Evolutionary conservation across 2,329 filamentous ascomycete genomes (phyloP).

Genomic region (Leptodontidium sp.): DNA sequence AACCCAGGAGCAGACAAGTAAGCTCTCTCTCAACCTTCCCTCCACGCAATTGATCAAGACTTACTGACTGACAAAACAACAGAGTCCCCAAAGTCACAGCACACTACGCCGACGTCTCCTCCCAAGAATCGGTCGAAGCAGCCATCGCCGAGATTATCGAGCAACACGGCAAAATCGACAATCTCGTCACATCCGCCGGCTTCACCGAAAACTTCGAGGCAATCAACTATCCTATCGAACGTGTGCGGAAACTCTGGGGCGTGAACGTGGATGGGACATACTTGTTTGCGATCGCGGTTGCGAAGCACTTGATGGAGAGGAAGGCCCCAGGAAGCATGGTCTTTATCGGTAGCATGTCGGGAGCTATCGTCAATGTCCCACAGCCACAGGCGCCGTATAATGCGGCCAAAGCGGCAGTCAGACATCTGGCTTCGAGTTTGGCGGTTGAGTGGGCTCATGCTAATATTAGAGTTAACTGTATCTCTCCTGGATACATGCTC

Average conservation of each 20-base stretch:
- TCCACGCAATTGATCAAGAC: background rate
- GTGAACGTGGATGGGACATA: conserved; percentile 96
- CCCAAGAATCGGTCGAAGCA: conserved; percentile 77
- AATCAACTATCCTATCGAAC: conserved; percentile 87
- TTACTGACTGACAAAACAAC: background rate
- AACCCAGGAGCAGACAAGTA: conserved; percentile 79
- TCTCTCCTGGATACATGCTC: conserved; percentile 96
- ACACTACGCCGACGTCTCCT: conserved; percentile 88
- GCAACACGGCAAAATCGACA: conserved; percentile 84
- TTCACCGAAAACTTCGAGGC: conserved; percentile 97
- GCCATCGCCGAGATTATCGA: conserved; percentile 75
- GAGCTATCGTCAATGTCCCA: conserved; percentile 91
- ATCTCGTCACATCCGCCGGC: conserved; percentile 93
- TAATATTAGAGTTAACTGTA: conserved; percentile 92
- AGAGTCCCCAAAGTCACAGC: conserved; percentile 85
- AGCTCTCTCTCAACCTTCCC: conserved; percentile 36
- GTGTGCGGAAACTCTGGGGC: conserved; percentile 91
- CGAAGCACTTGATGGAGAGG: conserved; percentile 87
- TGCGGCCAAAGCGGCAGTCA: conserved; percentile 88
- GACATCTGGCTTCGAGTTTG: conserved; percentile 85
- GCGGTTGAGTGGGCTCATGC: conserved; percentile 93
- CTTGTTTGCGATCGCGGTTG: conserved; percentile 83
- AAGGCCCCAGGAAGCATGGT: conserved; percentile 85
- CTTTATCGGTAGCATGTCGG: conserved; percentile 95
- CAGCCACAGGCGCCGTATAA: conserved; percentile 96